Conservation (phyloP, 2,329 filamentous ascomycete genomes). For the Colletotrichum sojae region DNA sequence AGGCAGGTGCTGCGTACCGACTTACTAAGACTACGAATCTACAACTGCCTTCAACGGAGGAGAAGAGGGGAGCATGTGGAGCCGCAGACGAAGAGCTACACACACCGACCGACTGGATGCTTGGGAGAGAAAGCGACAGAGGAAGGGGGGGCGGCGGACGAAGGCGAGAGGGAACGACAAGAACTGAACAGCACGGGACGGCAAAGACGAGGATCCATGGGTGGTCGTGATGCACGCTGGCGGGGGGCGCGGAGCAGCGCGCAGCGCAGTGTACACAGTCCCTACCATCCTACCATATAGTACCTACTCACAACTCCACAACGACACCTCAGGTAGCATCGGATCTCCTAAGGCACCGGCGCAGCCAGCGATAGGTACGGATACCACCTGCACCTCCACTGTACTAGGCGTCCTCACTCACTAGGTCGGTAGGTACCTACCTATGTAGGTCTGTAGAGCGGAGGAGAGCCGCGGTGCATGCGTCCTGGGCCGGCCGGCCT, state of each 20-base stretch:
- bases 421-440: too few species aligned
- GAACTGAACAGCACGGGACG: slow-evolving; percentile 7
- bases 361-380: slow-evolving; percentile 3
- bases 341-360: slow-evolving; percentile 30
- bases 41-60: not conserved
- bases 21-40: too few species aligned
- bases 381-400: not conserved
- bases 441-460: too few species aligned
- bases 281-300: too few species aligned
- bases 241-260: slow-evolving; percentile 25
- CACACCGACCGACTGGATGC: not conserved
- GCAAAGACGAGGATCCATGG: slow-evolving; percentile 25
- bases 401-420: too few species aligned
- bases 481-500: slow-evolving; percentile 30
- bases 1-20: not conserved
- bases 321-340: slow-evolving; percentile 26
- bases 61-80: slow-evolving; percentile 20
- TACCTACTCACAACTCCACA: not conserved
- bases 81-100: not conserved
- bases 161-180: slow-evolving; percentile 1
- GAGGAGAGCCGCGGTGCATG: slow-evolving; percentile 31
- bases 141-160: not conserved
- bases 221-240: slow-evolving; percentile 21
- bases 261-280: slow-evolving; percentile 3
- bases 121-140: not conserved